Evolutionary conservation across 1,139 yeast genomes (phyloP).

Genomic region (Suhomyces taliae): DNA sequence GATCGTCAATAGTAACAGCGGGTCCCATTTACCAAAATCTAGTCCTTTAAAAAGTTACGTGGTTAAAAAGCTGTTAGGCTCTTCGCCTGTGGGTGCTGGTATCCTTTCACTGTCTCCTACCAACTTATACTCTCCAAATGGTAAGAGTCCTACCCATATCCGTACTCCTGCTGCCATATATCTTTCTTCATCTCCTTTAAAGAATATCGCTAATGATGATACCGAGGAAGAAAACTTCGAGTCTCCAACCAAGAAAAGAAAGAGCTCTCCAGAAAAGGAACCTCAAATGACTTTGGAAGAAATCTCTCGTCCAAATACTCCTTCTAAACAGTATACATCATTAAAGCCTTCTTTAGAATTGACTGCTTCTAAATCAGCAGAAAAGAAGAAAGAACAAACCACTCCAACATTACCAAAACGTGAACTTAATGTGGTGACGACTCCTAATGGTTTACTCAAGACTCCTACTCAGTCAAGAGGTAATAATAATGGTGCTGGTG

Average conservation of each 20-base stretch:
- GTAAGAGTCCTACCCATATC: slow-evolving; percentile 45
- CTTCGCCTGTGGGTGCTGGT: slow-evolving; percentile 18
- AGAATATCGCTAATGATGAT: slow-evolving; percentile 20
- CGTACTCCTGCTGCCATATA: slow-evolving; percentile 38
- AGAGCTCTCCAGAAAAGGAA: slow-evolving; percentile 24
- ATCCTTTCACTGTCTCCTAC: slow-evolving; percentile 31
- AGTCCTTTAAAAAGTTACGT: slow-evolving; percentile 36
- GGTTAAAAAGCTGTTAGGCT: slow-evolving; percentile 22
- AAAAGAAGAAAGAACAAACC: slow-evolving; percentile 20
- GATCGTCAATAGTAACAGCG: not conserved
- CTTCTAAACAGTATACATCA: slow-evolving; percentile 21
- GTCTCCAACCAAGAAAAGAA: slow-evolving; percentile 38
- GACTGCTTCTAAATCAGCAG: slow-evolving; percentile 12
- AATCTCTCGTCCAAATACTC: slow-evolving; percentile 31
- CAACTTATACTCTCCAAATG: slow-evolving; percentile 41
- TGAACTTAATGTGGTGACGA: slow-evolving; percentile 14
- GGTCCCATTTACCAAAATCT: slow-evolving; percentile 17
- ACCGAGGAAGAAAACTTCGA: slow-evolving; percentile 18
- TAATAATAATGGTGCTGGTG: slow-evolving; percentile 11
- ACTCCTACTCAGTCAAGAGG: slow-evolving; percentile 38
- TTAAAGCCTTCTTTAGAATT: slow-evolving; percentile 43
- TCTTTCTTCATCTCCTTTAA: slow-evolving; percentile 37
- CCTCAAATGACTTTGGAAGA: slow-evolving; percentile 45
- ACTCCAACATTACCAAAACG: slow-evolving; percentile 37
- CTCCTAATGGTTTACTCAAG: slow-evolving; percentile 25